Evolutionary conservation across 2,329 filamentous ascomycete genomes (phyloP).

Genomic region (Huntiella savannae): DNA sequence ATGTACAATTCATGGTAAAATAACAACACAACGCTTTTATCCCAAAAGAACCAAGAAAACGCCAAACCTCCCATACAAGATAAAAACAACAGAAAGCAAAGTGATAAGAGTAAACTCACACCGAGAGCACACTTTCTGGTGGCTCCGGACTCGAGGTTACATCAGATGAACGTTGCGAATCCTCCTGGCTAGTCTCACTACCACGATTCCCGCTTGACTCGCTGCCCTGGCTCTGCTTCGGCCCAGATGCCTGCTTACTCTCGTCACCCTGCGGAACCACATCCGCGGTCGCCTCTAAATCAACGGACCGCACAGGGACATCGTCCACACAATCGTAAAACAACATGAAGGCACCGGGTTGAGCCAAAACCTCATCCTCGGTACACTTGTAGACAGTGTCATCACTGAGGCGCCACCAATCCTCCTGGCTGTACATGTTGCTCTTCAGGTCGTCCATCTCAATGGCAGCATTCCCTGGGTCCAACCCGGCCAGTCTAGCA

Average conservation of each 20-base stretch:
- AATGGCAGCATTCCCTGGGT: slow-evolving; percentile 8
- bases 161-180: not conserved
- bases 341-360: slow-evolving; percentile 85
- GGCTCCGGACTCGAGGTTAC: not conserved
- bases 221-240: too few species aligned
- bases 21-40: not conserved
- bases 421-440: slow-evolving; percentile 10
- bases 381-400: slow-evolving; percentile 59
- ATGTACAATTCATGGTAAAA: slow-evolving; percentile 3
- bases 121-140: not conserved
- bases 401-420: slow-evolving; percentile 84
- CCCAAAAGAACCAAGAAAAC: not conserved
- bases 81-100: not conserved
- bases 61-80: not conserved
- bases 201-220: not conserved
- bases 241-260: too few species aligned
- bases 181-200: not conserved
- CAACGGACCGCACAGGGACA: slow-evolving; percentile 24
- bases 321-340: slow-evolving; percentile 69
- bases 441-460: slow-evolving; percentile 10
- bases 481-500: slow-evolving; percentile 10
- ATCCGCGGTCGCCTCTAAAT: slow-evolving; percentile 9
- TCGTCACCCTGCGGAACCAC: too few species aligned
- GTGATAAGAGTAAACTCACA: not conserved
- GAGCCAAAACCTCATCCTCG: slow-evolving; percentile 52